Evolutionary conservation across 192 early-diverging fungal species (phyloP).

Genomic region (Backusella luteola): DNA sequence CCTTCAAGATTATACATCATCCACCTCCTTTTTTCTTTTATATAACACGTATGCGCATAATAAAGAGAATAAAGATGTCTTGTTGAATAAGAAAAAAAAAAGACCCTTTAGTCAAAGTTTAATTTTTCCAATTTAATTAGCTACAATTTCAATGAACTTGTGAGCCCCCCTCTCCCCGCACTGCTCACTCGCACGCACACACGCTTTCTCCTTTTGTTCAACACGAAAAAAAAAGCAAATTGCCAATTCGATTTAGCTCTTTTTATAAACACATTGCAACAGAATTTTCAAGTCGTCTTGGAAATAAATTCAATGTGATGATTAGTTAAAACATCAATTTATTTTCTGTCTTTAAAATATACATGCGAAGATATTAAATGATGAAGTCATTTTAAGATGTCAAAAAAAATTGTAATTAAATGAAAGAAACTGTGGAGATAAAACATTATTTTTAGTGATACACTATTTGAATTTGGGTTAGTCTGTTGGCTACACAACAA

Average conservation of each 20-base stretch:
- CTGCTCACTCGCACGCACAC: not conserved
- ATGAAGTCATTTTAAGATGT: not conserved
- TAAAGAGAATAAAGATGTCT: not conserved
- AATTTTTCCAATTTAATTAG: not conserved
- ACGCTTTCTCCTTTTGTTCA: constrained; percentile 3
- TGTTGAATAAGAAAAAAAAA: not conserved
- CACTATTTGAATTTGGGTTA: not conserved
- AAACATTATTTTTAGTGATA: not conserved
- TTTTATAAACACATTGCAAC: not conserved
- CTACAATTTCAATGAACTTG: not conserved
- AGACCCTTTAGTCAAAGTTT: constrained; percentile 2
- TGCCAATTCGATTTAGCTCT: not conserved
- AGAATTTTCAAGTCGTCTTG: not conserved
- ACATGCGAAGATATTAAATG: not conserved
- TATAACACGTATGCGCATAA: not conserved
- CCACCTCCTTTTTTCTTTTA: not conserved
- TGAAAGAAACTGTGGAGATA: not conserved
- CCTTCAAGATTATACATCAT: not conserved
- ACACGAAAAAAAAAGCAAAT: not conserved
- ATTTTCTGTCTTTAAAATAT: not conserved
- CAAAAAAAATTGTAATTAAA: not conserved
- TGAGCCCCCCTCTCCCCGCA: not conserved
- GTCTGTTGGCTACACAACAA: not conserved
- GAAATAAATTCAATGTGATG: not conserved
- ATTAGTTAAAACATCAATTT: not conserved